These are phyloP conservation scores for Aspergillus bertholletiae DNA, from an alignment of 495 filamentous ascomycete genomes.

Conservation along the genomic window DNA sequence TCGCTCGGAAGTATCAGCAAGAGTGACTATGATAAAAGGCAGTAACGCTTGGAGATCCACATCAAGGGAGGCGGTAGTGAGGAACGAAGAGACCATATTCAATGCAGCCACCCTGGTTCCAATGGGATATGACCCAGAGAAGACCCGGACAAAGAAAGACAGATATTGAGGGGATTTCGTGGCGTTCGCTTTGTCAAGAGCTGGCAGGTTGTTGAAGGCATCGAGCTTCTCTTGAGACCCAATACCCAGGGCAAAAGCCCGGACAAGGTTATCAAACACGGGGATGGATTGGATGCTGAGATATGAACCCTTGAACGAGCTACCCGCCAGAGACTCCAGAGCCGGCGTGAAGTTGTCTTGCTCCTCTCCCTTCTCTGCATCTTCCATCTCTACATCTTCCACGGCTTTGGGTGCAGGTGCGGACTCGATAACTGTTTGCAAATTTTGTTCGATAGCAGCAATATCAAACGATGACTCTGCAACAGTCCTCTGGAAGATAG, in stretches of 20 bases:
- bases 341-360: constrained; percentile 37
- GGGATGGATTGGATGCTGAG: constrained; percentile 32
- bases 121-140: constrained; percentile 67
- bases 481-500: constrained; percentile 56
- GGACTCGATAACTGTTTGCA: constrained; percentile 62
- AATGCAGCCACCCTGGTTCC: constrained; percentile 66
- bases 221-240: constrained; percentile 47
- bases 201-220: constrained; percentile 53
- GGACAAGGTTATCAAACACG: constrained; percentile 53
- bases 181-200: constrained; percentile 54
- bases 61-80: constrained; percentile 46
- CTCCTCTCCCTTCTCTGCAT: constrained; percentile 30
- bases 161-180: constrained; percentile 62
- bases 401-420: constrained; percentile 27
- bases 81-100: constrained; percentile 48
- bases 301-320: constrained; percentile 29
- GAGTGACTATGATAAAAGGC: constrained; percentile 69
- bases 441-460: constrained; percentile 63
- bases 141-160: constrained; percentile 72
- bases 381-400: constrained; percentile 53
- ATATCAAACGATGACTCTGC: constrained; percentile 61
- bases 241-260: constrained; percentile 59
- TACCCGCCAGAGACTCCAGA: constrained; percentile 31
- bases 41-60: constrained; percentile 73
- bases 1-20: constrained; percentile 67